Base-by-base conservation (phyloP, 129 eudicot species). In the Erigeron canadensis region DNA sequence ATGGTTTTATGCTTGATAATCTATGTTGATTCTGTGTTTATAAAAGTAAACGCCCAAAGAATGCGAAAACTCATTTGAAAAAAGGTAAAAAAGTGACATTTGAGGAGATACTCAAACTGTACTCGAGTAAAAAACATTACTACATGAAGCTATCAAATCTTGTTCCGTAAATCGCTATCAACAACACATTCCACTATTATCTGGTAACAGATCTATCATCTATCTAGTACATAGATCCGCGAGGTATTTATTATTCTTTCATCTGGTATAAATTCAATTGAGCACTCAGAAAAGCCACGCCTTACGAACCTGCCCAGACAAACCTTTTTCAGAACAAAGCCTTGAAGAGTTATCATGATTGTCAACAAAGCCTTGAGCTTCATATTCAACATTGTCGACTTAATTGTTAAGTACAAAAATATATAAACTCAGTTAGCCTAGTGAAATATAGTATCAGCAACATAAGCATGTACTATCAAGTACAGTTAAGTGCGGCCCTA, bases 161-260 rank as follows among this genome's bases (percentile, higher is more conserved):
- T 18, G 34, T 37, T 12, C 7, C 6, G 10, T 10, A 28, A 59
- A 65, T 12, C 73, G 43, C 69, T 38, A 43, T 74, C 44, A 16
- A 80, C 69, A 43, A 45, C 67, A n/a, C 4, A 34, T 13, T n/a
- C 21, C 65, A 1, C 65, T 34, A 60, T 19, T 60, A 57, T 83
- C 87, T 42, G 89, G 88, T 16, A 62, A 66, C 59, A 88, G 81
- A 73, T 68, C 77, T 84, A 86, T 88, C 85, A 83, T 83, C 64
- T 88, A 83, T 83, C 64, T 88, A 88, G 56, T 81, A 88, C 84
- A 86, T 88, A 3, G 91, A 88, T 12, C 70, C 74, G n/a, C 84
- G 86, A 10, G 86, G 79, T 16, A 71, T 22, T 76, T 71, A 80
- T 81, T 81, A 81, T 84, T 69, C 78, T 81, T 50, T 80, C 85